Evolutionary conservation across 805 yeast genomes (phyloP), one percentile per base, ranked within the genome.

Genomic region (Nakazawaea holstii): DNA sequence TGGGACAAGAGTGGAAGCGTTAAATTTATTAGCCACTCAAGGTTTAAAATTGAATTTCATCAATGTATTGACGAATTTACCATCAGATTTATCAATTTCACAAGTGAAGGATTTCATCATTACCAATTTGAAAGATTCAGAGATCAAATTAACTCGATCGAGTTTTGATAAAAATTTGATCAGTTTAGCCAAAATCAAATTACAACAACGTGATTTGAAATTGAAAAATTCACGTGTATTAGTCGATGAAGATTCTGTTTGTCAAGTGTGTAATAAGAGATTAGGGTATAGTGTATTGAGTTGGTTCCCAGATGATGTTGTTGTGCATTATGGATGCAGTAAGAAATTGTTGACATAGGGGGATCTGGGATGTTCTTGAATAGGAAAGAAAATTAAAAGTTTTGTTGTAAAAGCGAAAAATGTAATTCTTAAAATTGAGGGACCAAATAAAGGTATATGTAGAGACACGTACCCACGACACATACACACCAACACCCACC

Each of bases 281-380:
- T 64, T 84, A 31, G 83, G 82, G 2, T 70, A 70, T 51, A 72
- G 78, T 41, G 78, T 84, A 1, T 63, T 81, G 30, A 69, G 79
- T 39, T 73, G 74, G 24, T 68, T 69, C 32, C 76, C 76, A 0
- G 67, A 71, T 39, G 66, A 63, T 27, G 58, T 62, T 3, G 69
- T 77, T 5, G 73, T 79, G 4, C 88, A 82, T 58, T 83, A 77
- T 55, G 81, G 81, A 2, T 82, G 88, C 50, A 28, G 15, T 15
- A 14, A 39, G 33, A 42, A 36, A 30, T 11, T 30, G 11, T 6
- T 4, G 6, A 30, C n/a, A 6, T 11, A 30, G 11, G 6, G 33
- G 11, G n/a, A 4, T n/a, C n/a, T n/a, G n/a, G n/a, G 11, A 4
- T 11, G n/a, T 30, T 10, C n/a, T 30, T n/a, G n/a, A 30, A 30